Evolutionary conservation across 805 yeast species (phyloP).

Genomic region (Ogataea nitratoaversa): DNA sequence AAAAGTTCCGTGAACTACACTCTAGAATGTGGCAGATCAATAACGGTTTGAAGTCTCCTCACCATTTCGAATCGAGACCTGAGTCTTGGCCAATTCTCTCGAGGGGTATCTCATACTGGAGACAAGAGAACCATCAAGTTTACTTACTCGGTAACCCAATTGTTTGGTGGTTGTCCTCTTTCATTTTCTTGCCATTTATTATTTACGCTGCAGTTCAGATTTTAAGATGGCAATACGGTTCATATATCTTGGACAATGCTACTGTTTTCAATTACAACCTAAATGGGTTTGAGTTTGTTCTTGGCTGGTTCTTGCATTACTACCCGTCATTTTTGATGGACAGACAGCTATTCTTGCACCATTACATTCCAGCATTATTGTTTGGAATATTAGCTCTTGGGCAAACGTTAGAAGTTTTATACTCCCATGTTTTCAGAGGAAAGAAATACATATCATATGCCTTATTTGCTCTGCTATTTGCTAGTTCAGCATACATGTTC

Average conservation of each 20-base stretch:
- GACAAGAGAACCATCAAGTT: constrained; percentile 46
- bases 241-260: constrained; percentile 33
- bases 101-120: constrained; percentile 85
- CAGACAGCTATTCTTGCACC: constrained; percentile 90
- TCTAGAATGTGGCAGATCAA: constrained; percentile 75
- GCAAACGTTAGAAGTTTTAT: constrained; percentile 29
- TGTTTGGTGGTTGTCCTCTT: constrained; percentile 70
- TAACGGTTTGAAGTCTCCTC: constrained; percentile 63
- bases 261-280: constrained; percentile 61
- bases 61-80: constrained; percentile 69
- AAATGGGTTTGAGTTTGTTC: constrained; percentile 54
- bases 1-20: constrained; percentile 64
- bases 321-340: constrained; percentile 82
- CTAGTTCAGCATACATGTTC: constrained; percentile 51
- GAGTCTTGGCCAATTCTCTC: constrained; percentile 67
- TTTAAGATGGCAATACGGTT: constrained; percentile 61
- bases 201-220: constrained; percentile 44
- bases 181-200: constrained; percentile 46
- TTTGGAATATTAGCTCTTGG: constrained; percentile 45
- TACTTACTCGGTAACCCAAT: constrained; percentile 78
- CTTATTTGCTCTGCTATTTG: constrained; percentile 45
- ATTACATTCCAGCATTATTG: constrained; percentile 88
- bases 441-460: constrained; percentile 43
- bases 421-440: constrained; percentile 27
- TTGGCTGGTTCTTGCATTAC: constrained; percentile 73